These are phyloP conservation scores for Capsicum baccatum DNA, from an alignment of 257 asterid genomes.

Conservation along the genomic window DNA sequence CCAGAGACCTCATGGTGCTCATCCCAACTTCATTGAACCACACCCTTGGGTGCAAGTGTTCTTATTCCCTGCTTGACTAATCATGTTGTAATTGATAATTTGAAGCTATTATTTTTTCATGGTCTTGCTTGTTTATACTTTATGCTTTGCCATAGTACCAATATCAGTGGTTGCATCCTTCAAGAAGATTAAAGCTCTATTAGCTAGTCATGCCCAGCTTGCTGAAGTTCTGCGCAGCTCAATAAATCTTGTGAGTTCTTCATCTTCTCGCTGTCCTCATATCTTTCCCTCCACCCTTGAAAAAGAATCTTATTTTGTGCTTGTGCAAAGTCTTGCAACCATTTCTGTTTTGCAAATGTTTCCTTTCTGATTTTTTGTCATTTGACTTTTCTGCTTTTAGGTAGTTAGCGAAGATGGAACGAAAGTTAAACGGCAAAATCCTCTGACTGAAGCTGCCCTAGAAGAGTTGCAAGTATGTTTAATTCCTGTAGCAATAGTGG, in stretches of 20 bases:
- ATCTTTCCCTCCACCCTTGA: background rate
- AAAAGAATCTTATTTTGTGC: background rate
- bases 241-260: conserved; percentile 62
- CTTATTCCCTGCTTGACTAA: conserved; percentile 20
- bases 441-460: conserved; percentile 71
- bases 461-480: conserved; percentile 84
- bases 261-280: background rate
- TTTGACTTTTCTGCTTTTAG: conserved; percentile 46
- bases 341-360: background rate
- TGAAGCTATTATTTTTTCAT: conserved; percentile 22
- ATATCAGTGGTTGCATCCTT: conserved; percentile 81
- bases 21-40: too few relatives aligned
- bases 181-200: conserved; percentile 74
- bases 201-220: conserved; percentile 62
- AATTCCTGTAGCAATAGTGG: conserved; percentile 14
- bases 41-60: conserved; percentile 21
- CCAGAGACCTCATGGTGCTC: too few relatives aligned
- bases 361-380: conserved; percentile 14
- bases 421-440: conserved; percentile 73
- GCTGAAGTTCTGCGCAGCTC: conserved; percentile 69
- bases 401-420: conserved; percentile 86
- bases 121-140: conserved; percentile 25
- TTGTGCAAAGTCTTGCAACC: background rate
- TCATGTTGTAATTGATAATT: background rate
- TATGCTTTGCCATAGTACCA: conserved; percentile 57